Evolutionary conservation across 2,329 filamentous ascomycete species (phyloP), one percentile per base, ranked within the genome.

Genomic region (Thielaviopsis populi): DNA sequence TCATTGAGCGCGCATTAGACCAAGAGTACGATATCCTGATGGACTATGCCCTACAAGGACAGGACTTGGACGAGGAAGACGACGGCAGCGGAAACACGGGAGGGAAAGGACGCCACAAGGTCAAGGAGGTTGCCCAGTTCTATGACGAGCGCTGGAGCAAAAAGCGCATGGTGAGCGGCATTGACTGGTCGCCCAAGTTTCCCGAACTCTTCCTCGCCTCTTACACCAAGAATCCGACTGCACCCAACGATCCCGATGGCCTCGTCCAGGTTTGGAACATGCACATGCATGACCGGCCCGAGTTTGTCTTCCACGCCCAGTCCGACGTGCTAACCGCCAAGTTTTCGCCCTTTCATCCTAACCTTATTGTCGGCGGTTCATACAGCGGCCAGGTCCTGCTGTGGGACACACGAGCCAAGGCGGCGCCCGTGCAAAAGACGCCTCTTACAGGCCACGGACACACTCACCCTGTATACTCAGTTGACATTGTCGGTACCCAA

Each of bases 301-400:
- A 99, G 78, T 97, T 96, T 74, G 86, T 95, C 65, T 96, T 99
- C 73, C 91, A 96, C 70, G 91, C 92, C 10, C 92, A 95, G 67
- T 96, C 91, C 54, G 94, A 99, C 74, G 90, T 99, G 62, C 81
- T 99, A 15, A 89, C 91, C 0, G 94, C 94, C 68, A 95, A 94
- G 69, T 99, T 99, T 75, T 97, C 94, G n/a, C 94, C 94, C 0
- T 96, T 96, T 72, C 94, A 99, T 73, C 92, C 92, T 3, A 96
- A 96, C 69, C 80, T 99, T 63, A 95, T 99, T 70, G 85, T 99
- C 67, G 94, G 94, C 67, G 95, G 95, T 59, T 91, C 92, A 42
- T 99, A 99, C 76, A 95, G 89, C 66, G 94, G 94, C 6, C 95
- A 99, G 75, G 90, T 99, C 17, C 82, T 97, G 58, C 82, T 99